Conservation (phyloP, 208 protist genomes). For the Crithidia expoeki region DNA sequence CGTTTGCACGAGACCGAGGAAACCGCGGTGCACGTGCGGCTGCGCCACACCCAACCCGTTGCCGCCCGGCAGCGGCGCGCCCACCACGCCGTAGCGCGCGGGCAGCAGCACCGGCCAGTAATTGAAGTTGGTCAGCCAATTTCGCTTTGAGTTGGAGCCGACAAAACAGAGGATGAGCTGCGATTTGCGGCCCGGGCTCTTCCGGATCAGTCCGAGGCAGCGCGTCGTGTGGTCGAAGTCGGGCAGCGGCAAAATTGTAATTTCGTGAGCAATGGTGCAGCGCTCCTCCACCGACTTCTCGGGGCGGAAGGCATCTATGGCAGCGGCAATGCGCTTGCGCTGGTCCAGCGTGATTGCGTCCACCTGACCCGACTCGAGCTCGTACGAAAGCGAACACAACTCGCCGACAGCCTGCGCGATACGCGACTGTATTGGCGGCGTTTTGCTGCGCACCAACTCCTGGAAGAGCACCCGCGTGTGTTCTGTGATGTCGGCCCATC, state of each 20-base stretch:
- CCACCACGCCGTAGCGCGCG: slow-evolving; percentile 38
- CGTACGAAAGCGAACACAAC: slow-evolving; percentile 63
- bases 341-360: slow-evolving; percentile 49
- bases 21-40: slow-evolving; percentile 48
- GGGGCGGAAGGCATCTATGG: slow-evolving; percentile 65
- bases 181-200: slow-evolving; percentile 50
- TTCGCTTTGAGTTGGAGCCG: slow-evolving; percentile 53
- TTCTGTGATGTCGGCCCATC: slow-evolving; percentile 68
- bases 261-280: slow-evolving; percentile 65
- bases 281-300: slow-evolving; percentile 60
- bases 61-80: slow-evolving; percentile 8
- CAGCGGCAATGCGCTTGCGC: slow-evolving; percentile 56
- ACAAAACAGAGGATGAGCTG: slow-evolving; percentile 73
- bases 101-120: slow-evolving; percentile 43
- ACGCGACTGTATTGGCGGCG: slow-evolving; percentile 49
- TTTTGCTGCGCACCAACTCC: slow-evolving; percentile 46
- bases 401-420: slow-evolving; percentile 54
- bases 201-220: slow-evolving; percentile 55
- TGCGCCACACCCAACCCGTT: not conserved
- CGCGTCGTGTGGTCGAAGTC: slow-evolving; percentile 61
- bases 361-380: slow-evolving; percentile 39
- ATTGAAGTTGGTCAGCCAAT: slow-evolving; percentile 68
- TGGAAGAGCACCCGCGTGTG: slow-evolving; percentile 48
- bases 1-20: slow-evolving; percentile 51
- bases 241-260: slow-evolving; percentile 54